Evolutionary conservation across 805 yeast species (phyloP), one percentile per base, ranked within the genome.

Genomic region (Pichia thaimueangensis): DNA sequence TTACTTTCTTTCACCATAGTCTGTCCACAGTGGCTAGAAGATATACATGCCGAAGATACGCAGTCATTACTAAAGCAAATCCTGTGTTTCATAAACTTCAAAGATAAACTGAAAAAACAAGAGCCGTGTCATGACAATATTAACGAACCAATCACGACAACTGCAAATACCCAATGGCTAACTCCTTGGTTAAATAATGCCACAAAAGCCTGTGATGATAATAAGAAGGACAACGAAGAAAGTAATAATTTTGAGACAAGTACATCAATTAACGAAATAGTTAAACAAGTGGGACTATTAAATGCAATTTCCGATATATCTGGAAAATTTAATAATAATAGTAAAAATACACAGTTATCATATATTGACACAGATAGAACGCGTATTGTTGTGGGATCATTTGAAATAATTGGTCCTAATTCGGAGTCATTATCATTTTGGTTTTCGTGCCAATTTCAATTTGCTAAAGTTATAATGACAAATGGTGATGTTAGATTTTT

Each of bases 311-410:
- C 38, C 16, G 57, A 49, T n/a, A 50, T 61, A 30, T 45, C 64
- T 4, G 37, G 33, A 10, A 54, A 54, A 27, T 61, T 61, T 31
- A 31, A 49, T 19, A 22, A 28, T 10, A 10, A 22, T 7, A 28
- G 23, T 4, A 19, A 36, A 17, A 11, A n/a, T 10, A 39, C 37
- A 9, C 28, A 20, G 8, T 19, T 45, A 6, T 39, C 25, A 4
- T 35, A 47, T 36, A 52, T 67, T 15, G 68, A 65, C 24, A 64
- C 71, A 5, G 58, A 54, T 37, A 52, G 54, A 30, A 49, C 66
- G 3, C 41, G 70, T 12, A 56, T 61, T 2, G 49, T 67, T 10
- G 49, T 58, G 13, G 59, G 63, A 3, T 43, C 45, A 28, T 43
- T 65, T 15, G 64, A 62, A 28, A 57, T 21, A 10, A 17, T 51